phyloP scores from a whole-genome alignment of 768 basidiomycete genomes.

The Grammothele lineata region DNA sequence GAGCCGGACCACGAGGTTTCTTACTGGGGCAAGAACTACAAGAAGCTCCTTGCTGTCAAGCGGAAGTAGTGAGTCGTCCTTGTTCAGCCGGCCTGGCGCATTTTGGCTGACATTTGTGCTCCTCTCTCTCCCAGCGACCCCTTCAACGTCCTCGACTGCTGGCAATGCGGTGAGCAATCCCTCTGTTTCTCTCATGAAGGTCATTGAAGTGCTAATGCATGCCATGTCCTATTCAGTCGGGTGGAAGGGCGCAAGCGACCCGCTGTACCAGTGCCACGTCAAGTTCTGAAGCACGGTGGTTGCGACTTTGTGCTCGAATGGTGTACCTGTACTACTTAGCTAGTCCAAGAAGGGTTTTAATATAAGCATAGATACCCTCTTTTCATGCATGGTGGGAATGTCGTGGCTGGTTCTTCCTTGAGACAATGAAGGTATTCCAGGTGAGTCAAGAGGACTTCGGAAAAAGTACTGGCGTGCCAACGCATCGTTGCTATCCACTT shows the following conservation, averaged over 20 bases:
- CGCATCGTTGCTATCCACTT: too few relatives aligned
- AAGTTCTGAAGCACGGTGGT: too few relatives aligned
- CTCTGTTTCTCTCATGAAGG: neutral
- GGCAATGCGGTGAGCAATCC: slow-evolving; percentile 31
- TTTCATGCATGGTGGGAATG: too few relatives aligned
- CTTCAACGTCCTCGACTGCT: slow-evolving; percentile 26
- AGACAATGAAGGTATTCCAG: too few relatives aligned
- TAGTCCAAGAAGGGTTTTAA: too few relatives aligned
- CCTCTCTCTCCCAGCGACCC: slow-evolving; percentile 25
- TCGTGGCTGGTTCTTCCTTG: too few relatives aligned
- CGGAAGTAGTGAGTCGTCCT: slow-evolving; percentile 28
- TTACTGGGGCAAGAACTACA: slow-evolving; percentile 35
- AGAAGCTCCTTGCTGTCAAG: slow-evolving; percentile 26
- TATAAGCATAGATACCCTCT: too few relatives aligned
- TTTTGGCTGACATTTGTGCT: neutral
- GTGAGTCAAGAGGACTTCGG: too few relatives aligned
- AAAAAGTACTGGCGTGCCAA: too few relatives aligned
- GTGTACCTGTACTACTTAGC: too few relatives aligned
- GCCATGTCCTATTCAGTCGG: slow-evolving; percentile 20
- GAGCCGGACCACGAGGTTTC: slow-evolving; percentile 28
- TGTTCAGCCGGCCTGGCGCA: neutral
- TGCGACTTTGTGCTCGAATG: too few relatives aligned
- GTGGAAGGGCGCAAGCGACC: slow-evolving; percentile 24
- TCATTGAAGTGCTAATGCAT: neutral
- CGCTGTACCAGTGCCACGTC: slow-evolving; percentile 20